phyloP scores from a whole-genome alignment of 1,284 basidiomycete species.

The Phlebopus sp. region DNA sequence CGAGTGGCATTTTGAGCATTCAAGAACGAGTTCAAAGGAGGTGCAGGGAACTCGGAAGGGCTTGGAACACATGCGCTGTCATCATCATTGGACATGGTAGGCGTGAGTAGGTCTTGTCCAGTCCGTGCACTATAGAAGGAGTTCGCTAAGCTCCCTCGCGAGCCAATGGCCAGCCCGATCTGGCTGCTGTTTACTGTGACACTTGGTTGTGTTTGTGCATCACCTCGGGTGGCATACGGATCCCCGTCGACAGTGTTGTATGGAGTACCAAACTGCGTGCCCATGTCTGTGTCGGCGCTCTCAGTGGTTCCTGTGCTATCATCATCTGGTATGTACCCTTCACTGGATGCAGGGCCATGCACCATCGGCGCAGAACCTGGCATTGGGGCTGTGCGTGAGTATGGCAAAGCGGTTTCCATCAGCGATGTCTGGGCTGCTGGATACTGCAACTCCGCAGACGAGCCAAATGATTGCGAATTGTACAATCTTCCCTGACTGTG shows the following conservation, averaged over 20 bases:
- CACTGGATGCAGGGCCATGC: not conserved
- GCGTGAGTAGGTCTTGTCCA: not conserved
- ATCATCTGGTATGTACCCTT: not conserved
- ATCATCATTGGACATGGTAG: not conserved
- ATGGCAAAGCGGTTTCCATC: not conserved
- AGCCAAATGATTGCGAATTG: not conserved
- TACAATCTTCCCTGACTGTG: not conserved
- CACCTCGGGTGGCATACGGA: not conserved
- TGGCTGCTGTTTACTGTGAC: not conserved
- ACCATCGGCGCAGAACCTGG: not conserved
- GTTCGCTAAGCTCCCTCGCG: constrained; percentile 2
- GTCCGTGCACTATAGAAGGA: constrained; percentile 1
- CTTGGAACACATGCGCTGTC: constrained; percentile 1
- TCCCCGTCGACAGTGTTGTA: not conserved
- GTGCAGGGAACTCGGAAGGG: constrained; percentile 3
- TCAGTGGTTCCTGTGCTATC: not conserved
- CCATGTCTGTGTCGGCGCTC: not conserved
- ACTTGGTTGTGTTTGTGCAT: not conserved
- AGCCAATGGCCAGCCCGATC: constrained; percentile 5
- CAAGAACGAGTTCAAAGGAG: constrained; percentile 3
- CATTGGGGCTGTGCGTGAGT: too few species aligned
- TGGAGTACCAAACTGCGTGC: not conserved
- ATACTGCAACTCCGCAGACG: constrained; percentile 1
- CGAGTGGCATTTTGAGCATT: not conserved
- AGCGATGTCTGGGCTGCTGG: not conserved